Base-by-base conservation (phyloP, 2,329 filamentous ascomycete species). In the Cladophialophora chaetospira region DNA sequence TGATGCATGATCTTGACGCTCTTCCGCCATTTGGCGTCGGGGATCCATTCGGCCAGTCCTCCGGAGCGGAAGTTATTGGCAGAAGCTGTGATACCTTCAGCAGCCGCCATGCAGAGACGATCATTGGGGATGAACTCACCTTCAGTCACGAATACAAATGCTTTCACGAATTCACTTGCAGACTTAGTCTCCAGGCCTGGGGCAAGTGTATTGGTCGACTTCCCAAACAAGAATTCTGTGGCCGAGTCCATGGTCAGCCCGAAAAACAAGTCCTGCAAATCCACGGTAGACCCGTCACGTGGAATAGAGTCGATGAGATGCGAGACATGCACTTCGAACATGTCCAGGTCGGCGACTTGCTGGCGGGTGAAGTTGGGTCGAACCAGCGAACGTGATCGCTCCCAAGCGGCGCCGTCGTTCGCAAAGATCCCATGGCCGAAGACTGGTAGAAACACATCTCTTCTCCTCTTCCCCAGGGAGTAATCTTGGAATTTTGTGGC, bases 141-240 rank as follows among this genome's bases (percentile, higher is more conserved):
- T 42, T 61, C 58, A 11, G 56, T 57, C 0, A 58, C 50, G 36
- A 62, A 63, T 28, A 63, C 56, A 51, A 63, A 63, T 5, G 61
- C 52, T 33, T 62, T 58, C 29, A 63, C 61, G 28, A 63, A 63
- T 19, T 63, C 48, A 48, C 25, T 58, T n/a, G 58, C 58, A 3
- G 61, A 59, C 28, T 59, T 53, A 42, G 61, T 63, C 35, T 61
- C 59, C 53, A 63, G 19, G 4, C 58, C 58, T 4, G 61, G 58
- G 2, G 61, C 58, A 19, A 63, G 59, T 3, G 57, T 56, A 28
- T 60, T 58, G 19, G 61, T 78, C 48, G 78, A 82, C 44, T 82
- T 75, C 5, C 87, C 86, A 44, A 89, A 85, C 3, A 89, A 72
- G 62, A 89, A 87, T 43, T 86, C 83, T 0, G 85, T 88, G 0